Percentiles rank a stretch among this genome's conserved stretches.
Evolutionary conservation across 202 grass and related monocot genomes (phyloP).

Genomic region (Brachypodium distachyon): DNA sequence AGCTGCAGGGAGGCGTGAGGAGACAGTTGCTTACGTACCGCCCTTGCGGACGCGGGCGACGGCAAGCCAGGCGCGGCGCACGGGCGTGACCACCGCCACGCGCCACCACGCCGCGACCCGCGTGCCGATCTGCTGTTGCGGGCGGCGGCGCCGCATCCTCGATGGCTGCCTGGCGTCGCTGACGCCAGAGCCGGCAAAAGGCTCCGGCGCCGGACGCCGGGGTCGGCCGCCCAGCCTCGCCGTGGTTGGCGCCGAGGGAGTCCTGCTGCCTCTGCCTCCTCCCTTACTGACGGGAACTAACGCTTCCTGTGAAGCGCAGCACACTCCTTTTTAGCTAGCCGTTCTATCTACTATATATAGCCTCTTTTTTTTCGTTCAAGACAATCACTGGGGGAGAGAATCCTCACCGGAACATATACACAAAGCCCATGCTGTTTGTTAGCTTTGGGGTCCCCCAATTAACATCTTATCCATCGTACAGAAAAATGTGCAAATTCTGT

Average conservation of each 20-base stretch:
- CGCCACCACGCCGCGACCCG: constrained; percentile 90
- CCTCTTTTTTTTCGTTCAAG: too few relatives aligned
- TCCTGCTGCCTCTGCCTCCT: background rate
- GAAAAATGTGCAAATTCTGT: too few relatives aligned
- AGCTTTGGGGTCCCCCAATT: too few relatives aligned
- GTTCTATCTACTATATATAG: too few relatives aligned
- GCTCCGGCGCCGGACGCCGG: constrained; percentile 23
- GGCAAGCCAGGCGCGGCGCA: constrained; percentile 75
- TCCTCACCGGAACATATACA: too few relatives aligned
- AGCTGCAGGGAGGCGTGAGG: background rate
- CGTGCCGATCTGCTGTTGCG: constrained; percentile 27
- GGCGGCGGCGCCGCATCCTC: background rate
- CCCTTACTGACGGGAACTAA: too few relatives aligned
- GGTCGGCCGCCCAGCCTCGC: constrained; percentile 20
- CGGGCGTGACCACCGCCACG: constrained; percentile 47
- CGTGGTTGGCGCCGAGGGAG: constrained; percentile 23
- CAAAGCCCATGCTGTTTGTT: too few relatives aligned
- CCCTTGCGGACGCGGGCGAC: constrained; percentile 56
- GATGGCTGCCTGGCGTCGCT: background rate
- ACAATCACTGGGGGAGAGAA: too few relatives aligned
- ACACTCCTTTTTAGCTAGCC: too few relatives aligned
- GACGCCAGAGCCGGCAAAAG: background rate
- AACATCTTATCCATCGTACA: too few relatives aligned
- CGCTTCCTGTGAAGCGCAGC: too few relatives aligned
- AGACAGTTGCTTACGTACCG: constrained; percentile 35